Evolutionary conservation across 2,329 filamentous ascomycete genomes (phyloP), one percentile per base, ranked within the genome.

Genomic region (Penicillium psychrosexuale): DNA sequence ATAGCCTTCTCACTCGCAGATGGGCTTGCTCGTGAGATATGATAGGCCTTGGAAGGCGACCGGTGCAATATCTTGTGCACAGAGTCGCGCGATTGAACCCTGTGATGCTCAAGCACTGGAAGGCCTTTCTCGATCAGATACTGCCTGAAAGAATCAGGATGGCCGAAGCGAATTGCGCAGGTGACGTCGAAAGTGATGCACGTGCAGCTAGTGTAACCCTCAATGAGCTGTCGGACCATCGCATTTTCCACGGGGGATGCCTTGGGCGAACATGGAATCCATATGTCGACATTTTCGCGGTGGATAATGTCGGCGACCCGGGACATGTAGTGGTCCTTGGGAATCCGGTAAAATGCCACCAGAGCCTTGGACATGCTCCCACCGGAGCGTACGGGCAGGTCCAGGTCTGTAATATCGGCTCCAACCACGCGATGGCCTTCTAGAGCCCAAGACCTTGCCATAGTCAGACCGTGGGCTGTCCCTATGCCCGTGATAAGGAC

Each of bases 241-340:
- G 84, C 87, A 66, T 91, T 88, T 63, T 88, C 84, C 12, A 87
- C 71, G 0, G 84, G 85, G 0, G 82, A 83, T 1, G 81, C 79
- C 8, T 88, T 84, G n/a, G 84, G 85, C 0, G 87, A 90, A 63
- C 87, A 90, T 19, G 84, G 85, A 3, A 91, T 82, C 88, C 88
- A 92, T 3, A 91, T 71, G 53, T 90, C 82, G 5, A 89, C 80
- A 0, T 79, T 76, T 59, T 91, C 86, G 0, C 73, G 68, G 6
- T 77, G 67, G 38, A 90, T 77, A 27, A 91, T 78, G 8, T 82
- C 72, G 1, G 88, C 68, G 3, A 91, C 69, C 0, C 75, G 74
- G 13, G 78, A 71, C 13, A 82, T 77, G 63, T 91, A 90, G 1
- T 71, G 70, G 17, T 78, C 74, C 59, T 66, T 74, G 31, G 67